phyloP scores from a whole-genome alignment of 2,329 filamentous ascomycete species.

The Phaeoacremonium minimum region DNA sequence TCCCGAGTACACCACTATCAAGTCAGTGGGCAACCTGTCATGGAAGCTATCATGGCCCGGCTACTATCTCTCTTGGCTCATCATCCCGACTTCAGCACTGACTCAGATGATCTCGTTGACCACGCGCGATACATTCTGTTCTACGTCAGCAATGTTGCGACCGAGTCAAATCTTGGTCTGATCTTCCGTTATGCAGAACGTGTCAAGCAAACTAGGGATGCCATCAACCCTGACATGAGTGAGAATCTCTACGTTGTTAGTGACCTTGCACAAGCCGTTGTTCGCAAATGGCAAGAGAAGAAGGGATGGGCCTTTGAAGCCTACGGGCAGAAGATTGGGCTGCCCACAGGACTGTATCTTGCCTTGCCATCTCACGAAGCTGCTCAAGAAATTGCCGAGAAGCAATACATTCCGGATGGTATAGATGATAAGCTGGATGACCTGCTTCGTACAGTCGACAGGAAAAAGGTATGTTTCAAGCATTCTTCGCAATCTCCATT shows the following conservation, averaged over 20 bases:
- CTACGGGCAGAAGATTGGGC: constrained; percentile 73
- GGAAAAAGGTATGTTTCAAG: constrained; percentile 64
- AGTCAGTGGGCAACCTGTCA: constrained; percentile 54
- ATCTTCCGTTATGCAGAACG: constrained; percentile 91
- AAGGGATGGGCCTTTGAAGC: constrained; percentile 83
- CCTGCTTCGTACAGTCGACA: constrained; percentile 59
- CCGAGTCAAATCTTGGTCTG: constrained; percentile 79
- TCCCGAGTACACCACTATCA: constrained; percentile 68
- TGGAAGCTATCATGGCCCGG: constrained; percentile 79
- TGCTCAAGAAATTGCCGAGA: constrained; percentile 82
- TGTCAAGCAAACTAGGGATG: constrained; percentile 85
- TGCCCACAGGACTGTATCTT: constrained; percentile 76
- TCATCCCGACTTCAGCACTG: constrained; percentile 79
- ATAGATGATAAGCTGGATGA: constrained; percentile 73
- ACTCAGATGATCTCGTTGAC: constrained; percentile 67
- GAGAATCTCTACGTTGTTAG: constrained; percentile 81
- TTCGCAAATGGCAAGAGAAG: constrained; percentile 81
- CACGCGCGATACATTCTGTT: constrained; percentile 87
- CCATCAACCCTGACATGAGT: constrained; percentile 61
- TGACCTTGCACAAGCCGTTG: constrained; percentile 77
- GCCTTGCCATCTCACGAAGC: constrained; percentile 70
- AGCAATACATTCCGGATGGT: constrained; percentile 75
- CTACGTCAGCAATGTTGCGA: constrained; percentile 78
- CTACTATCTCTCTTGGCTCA: constrained; percentile 86
- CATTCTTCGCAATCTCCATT: no score